Conservation (phyloP, 768 basidiomycete species). For the Nidularia pulvinata region DNA sequence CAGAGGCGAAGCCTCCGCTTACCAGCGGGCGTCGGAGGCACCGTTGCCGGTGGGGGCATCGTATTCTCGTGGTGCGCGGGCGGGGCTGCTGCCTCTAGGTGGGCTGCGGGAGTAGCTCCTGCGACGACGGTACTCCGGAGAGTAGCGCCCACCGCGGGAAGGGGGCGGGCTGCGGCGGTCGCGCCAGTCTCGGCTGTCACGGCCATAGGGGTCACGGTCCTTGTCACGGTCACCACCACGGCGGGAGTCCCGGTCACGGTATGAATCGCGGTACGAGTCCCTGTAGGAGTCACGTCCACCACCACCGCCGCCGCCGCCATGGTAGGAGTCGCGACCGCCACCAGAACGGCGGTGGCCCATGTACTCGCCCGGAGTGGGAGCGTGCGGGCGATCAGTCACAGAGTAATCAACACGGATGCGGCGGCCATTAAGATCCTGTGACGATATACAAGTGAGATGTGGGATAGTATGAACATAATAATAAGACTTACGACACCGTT, state of each 20-base stretch:
- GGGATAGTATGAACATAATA: not conserved
- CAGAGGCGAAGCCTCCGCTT: conserved; percentile 22
- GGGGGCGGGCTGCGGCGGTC: conserved; percentile 79
- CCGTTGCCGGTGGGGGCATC: conserved; percentile 19
- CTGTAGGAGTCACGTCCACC: conserved; percentile 28
- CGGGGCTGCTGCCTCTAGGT: conserved; percentile 66
- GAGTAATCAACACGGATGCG: conserved; percentile 98
- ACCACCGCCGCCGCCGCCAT: conserved; percentile 29
- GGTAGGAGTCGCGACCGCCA: conserved; percentile 29
- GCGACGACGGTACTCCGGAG: conserved; percentile 75
- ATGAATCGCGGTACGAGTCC: conserved; percentile 38
- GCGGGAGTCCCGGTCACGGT: conserved; percentile 46
- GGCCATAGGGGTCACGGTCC: conserved; percentile 65
- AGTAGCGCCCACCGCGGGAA: conserved; percentile 63
- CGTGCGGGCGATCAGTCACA: conserved; percentile 91
- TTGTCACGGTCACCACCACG: conserved; percentile 51
- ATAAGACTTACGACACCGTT: conserved; percentile 80
- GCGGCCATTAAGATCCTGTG: conserved; percentile 90
- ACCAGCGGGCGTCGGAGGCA: conserved; percentile 58
- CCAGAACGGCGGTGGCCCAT: conserved; percentile 84
- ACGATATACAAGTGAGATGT: conserved; percentile 4
- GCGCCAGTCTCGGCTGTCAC: conserved; percentile 76
- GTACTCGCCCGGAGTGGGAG: conserved; percentile 97
- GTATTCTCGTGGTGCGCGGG: conserved; percentile 26
- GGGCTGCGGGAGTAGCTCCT: conserved; percentile 82